phyloP scores from a whole-genome alignment of 169 alveolate genomes.

The Plasmodium vinckei region DNA sequence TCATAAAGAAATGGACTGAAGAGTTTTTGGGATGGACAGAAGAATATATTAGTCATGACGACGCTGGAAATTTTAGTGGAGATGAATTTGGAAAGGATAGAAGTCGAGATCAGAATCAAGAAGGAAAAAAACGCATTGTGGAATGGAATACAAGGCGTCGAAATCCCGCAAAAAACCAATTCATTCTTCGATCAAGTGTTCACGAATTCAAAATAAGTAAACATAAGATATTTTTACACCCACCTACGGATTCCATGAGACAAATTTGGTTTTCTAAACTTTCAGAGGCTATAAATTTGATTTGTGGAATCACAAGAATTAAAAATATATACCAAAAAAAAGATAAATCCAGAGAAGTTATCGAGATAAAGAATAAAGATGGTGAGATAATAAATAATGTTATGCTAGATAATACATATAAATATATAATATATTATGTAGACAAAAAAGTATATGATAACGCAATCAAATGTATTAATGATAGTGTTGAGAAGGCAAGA shows the following conservation, averaged over 20 bases:
- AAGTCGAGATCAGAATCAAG: background rate
- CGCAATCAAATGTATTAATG: constrained; percentile 52
- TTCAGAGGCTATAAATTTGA: constrained; percentile 61
- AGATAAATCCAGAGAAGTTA: constrained; percentile 76
- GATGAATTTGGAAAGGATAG: background rate
- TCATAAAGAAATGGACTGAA: constrained; percentile 87
- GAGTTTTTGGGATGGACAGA: constrained; percentile 86
- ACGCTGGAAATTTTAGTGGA: too few relatives aligned
- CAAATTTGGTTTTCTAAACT: constrained; percentile 68
- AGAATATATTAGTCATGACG: too few relatives aligned
- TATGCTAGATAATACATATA: constrained; percentile 74
- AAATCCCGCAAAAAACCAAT: constrained; percentile 4
- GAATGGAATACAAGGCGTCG: too few relatives aligned
- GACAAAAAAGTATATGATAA: constrained; percentile 81
- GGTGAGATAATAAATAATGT: constrained; percentile 56
- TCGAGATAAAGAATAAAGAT: constrained; percentile 62
- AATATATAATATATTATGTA: constrained; percentile 78
- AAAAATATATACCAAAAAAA: constrained; percentile 79
- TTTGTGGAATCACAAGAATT: constrained; percentile 77
- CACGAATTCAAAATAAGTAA: constrained; percentile 65
- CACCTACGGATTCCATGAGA: constrained; percentile 72
- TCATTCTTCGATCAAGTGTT: constrained; percentile 56
- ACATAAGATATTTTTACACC: constrained; percentile 52
- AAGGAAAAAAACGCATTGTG: too few relatives aligned
- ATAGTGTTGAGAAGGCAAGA: constrained; percentile 84